These are phyloP conservation scores for Cetradonia linearis DNA, from an alignment of 495 filamentous ascomycete genomes.

Conservation along the genomic window DNA sequence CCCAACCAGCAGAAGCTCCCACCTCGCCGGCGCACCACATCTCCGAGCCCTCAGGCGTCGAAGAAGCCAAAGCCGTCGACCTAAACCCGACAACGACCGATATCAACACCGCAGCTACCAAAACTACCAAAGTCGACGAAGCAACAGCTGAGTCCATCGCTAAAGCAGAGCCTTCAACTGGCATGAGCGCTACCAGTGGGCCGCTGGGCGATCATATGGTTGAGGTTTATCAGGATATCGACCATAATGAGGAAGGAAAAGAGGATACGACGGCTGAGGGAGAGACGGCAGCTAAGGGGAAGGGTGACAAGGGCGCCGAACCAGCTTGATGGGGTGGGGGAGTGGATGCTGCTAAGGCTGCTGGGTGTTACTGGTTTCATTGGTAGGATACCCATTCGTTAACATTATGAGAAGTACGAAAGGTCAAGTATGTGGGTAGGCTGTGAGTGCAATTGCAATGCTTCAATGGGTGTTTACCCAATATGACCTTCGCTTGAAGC, in stretches of 20 bases:
- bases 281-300: no score
- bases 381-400: conserved; percentile 3
- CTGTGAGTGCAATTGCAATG: not conserved
- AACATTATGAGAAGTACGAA: not conserved
- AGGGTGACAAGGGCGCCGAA: not conserved
- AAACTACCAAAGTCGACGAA: not conserved
- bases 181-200: conserved; percentile 25
- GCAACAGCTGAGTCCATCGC: not conserved
- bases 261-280: not conserved
- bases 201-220: conserved; percentile 22
- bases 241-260: not conserved
- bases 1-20: not conserved
- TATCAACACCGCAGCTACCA: not conserved
- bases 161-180: not conserved
- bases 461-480: not conserved
- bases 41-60: conserved; percentile 1
- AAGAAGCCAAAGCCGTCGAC: conserved; percentile 11
- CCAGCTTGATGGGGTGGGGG: not conserved
- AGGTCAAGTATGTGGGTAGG: not conserved
- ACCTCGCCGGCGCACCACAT: conserved; percentile 3
- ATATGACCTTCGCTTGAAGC: not conserved
- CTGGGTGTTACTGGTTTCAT: not conserved
- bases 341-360: not conserved
- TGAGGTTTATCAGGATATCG: conserved; percentile 14
- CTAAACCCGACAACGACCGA: not conserved